Percentiles rank a stretch among this genome's conserved stretches.
Evolutionary conservation across 140 eudicot genomes (phyloP).

Genomic region (Stevia rebaudiana): DNA sequence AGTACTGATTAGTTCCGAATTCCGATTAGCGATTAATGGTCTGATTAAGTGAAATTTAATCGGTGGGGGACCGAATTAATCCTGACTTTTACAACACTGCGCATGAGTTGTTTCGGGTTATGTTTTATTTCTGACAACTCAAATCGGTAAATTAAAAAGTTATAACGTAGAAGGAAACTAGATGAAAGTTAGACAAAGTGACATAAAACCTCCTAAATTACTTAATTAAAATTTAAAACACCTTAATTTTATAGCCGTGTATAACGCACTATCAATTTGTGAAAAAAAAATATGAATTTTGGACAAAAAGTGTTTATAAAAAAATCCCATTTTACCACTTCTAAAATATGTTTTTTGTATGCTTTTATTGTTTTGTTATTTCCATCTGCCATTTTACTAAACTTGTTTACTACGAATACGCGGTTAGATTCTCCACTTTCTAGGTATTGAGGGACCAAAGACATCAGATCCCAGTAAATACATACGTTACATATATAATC

Average conservation of each 20-base stretch:
- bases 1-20: no score
- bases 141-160: not conserved
- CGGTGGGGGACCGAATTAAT: no score
- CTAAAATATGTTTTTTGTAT: not conserved
- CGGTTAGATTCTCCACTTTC: constrained; percentile 74
- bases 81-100: no score
- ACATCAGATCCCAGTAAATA: constrained; percentile 88
- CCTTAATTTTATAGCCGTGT: no score
- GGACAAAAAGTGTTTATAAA: no score
- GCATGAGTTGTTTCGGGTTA: not conserved
- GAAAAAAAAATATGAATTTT: not conserved
- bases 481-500: constrained; percentile 81
- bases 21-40: no score
- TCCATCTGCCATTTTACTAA: constrained; percentile 6
- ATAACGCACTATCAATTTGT: not conserved
- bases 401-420: constrained; percentile 9
- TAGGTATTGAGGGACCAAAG: constrained; percentile 95
- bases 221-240: not conserved
- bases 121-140: not conserved
- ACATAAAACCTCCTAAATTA: not conserved
- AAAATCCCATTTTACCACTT: not conserved
- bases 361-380: not conserved
- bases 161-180: not conserved
- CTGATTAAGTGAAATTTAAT: no score
- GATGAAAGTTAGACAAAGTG: not conserved